These are phyloP conservation scores for Cyclotella kingstonii DNA, from an alignment of 108 stramenopile species.

Conservation along the genomic window DNA sequence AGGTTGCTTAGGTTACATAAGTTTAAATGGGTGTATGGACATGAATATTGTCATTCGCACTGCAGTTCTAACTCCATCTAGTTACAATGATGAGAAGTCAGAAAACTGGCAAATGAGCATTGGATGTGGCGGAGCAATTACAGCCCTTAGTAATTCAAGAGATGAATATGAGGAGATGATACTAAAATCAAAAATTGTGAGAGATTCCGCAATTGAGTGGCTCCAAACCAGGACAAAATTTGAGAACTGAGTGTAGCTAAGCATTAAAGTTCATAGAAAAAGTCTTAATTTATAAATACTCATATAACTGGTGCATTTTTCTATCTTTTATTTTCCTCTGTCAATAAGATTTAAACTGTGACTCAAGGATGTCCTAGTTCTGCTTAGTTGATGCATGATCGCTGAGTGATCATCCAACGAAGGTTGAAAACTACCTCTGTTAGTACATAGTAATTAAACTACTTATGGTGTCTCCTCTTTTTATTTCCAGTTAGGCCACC, in stretches of 20 bases:
- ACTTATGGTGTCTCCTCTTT: constrained; percentile 65
- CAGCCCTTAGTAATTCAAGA: constrained; percentile 81
- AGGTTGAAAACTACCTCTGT: too few relatives aligned
- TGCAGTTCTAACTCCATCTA: constrained; percentile 73
- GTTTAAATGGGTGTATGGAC: constrained; percentile 79
- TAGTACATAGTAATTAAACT: too few relatives aligned
- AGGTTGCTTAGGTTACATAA: constrained; percentile 89
- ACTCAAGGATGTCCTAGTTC: too few relatives aligned
- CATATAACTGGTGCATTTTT: too few relatives aligned
- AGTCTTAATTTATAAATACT: too few relatives aligned
- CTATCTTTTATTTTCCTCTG: too few relatives aligned
- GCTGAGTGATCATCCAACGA: too few relatives aligned
- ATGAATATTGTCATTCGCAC: constrained; percentile 97
- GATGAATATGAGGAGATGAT: constrained; percentile 95
- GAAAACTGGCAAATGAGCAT: constrained; percentile 65
- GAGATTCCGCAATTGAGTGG: constrained; percentile 68
- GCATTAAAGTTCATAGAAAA: too few relatives aligned
- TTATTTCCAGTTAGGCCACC: constrained; percentile 80
- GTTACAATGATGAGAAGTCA: constrained; percentile 6
- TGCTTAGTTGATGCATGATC: too few relatives aligned
- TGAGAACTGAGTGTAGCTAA: too few relatives aligned
- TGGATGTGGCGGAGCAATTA: constrained; percentile 95
- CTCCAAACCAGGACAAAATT: constrained; percentile 4
- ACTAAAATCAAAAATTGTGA: constrained; percentile 82
- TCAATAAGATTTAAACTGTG: too few relatives aligned